A percentile compares a stretch with the other conserved stretches of the same genome.
These are phyloP conservation scores for Chaetoceros tenuissimus DNA, from an alignment of 108 stramenopile genomes.

Conservation along the genomic window DNA sequence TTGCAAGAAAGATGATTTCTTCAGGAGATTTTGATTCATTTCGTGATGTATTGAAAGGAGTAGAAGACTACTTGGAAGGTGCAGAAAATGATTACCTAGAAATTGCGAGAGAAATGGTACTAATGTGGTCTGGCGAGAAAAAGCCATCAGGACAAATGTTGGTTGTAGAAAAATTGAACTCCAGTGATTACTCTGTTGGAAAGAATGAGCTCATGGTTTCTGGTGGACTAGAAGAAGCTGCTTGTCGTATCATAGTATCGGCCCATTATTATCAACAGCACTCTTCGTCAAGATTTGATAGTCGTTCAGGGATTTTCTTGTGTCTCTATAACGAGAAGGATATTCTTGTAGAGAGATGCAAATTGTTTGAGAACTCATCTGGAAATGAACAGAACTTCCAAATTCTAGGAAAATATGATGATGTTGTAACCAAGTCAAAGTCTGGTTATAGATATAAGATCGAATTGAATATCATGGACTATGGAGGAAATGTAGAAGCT, in stretches of 20 bases:
- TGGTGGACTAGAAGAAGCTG: background rate
- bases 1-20: background rate
- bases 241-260: background rate
- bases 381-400: background rate
- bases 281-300: too few relatives aligned
- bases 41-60: background rate
- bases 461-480: background rate
- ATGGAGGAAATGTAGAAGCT: background rate
- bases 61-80: background rate
- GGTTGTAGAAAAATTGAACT: background rate
- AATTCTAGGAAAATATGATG: background rate
- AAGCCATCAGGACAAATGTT: background rate
- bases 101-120: background rate
- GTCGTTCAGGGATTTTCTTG: too few relatives aligned
- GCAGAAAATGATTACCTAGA: background rate
- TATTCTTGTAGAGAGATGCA: too few relatives aligned
- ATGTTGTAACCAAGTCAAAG: background rate
- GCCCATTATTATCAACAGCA: too few relatives aligned
- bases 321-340: too few relatives aligned
- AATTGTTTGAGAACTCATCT: too few relatives aligned
- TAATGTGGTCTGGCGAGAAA: background rate
- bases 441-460: background rate
- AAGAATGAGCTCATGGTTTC: background rate
- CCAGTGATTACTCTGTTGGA: background rate
- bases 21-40: background rate